Conservation (phyloP, 2,329 filamentous ascomycete genomes). For the Sporothrix brunneoviolacea region DNA sequence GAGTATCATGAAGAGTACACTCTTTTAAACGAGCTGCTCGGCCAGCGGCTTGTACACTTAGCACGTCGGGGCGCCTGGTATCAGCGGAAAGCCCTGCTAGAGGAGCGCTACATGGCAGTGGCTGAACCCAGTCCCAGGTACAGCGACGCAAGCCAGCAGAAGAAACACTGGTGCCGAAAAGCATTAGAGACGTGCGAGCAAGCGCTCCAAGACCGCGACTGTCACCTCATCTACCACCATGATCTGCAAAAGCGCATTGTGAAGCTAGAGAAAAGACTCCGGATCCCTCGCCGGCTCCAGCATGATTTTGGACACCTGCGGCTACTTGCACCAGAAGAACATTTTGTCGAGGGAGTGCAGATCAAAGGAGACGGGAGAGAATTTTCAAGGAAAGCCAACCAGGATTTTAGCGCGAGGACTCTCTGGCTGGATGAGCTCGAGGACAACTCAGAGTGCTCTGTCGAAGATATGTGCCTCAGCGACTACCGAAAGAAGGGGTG, state of each 20-base stretch:
- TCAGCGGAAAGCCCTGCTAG: slow-evolving; percentile 84
- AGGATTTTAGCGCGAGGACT: slow-evolving; percentile 55
- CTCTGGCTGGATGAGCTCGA: slow-evolving; percentile 71
- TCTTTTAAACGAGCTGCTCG: slow-evolving; percentile 66
- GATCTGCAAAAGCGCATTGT: slow-evolving; percentile 89
- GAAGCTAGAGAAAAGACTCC: slow-evolving; percentile 81
- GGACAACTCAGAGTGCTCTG: slow-evolving; percentile 57
- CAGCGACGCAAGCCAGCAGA: slow-evolving; percentile 46
- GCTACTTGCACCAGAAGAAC: slow-evolving; percentile 67
- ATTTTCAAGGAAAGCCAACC: slow-evolving; percentile 22
- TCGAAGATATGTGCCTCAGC: slow-evolving; percentile 90
- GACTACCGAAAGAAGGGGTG: slow-evolving; percentile 77
- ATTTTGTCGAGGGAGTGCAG: slow-evolving; percentile 69
- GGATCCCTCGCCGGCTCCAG: slow-evolving; percentile 75
- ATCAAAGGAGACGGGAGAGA: slow-evolving; percentile 51
- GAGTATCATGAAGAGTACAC: slow-evolving; percentile 70
- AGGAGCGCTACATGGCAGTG: slow-evolving; percentile 88
- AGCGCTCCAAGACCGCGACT: slow-evolving; percentile 79
- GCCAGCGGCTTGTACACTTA: slow-evolving; percentile 77
- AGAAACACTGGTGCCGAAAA: slow-evolving; percentile 73
- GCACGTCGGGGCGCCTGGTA: slow-evolving; percentile 88
- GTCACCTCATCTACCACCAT: slow-evolving; percentile 88
- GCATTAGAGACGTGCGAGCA: slow-evolving; percentile 77
- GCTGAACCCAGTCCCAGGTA: slow-evolving; percentile 39
- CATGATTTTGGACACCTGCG: slow-evolving; percentile 88